phyloP scores from a whole-genome alignment of 2,329 filamentous ascomycete species.

The Dactylella cylindrospora region DNA sequence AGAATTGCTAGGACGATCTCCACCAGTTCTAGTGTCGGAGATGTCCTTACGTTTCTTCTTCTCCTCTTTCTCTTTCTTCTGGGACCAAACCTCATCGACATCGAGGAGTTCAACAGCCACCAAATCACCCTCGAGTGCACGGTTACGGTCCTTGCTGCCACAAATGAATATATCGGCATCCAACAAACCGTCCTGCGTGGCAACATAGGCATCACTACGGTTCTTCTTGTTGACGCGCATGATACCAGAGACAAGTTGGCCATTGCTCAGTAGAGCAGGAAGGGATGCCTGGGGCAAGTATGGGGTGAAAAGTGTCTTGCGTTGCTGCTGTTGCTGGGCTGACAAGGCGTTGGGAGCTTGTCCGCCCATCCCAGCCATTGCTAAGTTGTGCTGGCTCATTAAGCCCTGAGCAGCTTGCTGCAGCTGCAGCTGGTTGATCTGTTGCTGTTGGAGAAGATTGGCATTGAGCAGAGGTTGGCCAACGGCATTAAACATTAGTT shows the following conservation, averaged over 20 bases:
- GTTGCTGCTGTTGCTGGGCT: conserved; percentile 71
- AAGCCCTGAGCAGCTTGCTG: conserved; percentile 74
- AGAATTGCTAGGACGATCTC: conserved; percentile 64
- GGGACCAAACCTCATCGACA: conserved; percentile 96
- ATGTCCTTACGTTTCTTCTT: conserved; percentile 99
- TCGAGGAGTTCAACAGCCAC: conserved; percentile 95
- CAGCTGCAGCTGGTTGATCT: conserved; percentile 86
- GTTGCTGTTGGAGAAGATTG: conserved; percentile 52
- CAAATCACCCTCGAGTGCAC: conserved; percentile 91
- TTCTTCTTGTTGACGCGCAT: conserved; percentile 99
- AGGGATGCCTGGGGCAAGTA: conserved; percentile 94
- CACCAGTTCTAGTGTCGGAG: conserved; percentile 79
- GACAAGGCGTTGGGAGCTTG: conserved; percentile 51
- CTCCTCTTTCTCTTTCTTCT: conserved; percentile 99
- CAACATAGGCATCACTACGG: conserved; percentile 95
- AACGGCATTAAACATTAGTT: conserved; percentile 49
- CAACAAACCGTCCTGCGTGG: conserved; percentile 79
- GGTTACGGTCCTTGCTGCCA: conserved; percentile 97
- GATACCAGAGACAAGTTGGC: conserved; percentile 92
- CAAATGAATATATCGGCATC: conserved; percentile 99
- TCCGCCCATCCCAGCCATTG: conserved; percentile 58
- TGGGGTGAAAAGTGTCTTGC: conserved; percentile 97
- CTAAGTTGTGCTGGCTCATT: conserved; percentile 75
- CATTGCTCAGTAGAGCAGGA: conserved; percentile 84
- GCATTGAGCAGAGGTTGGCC: conserved; percentile 68